A percentile compares a stretch with the other conserved stretches of the same genome.
Conservation (phyloP, 2,329 filamentous ascomycete genomes). For the Pseudocercospora eumusae region DNA sequence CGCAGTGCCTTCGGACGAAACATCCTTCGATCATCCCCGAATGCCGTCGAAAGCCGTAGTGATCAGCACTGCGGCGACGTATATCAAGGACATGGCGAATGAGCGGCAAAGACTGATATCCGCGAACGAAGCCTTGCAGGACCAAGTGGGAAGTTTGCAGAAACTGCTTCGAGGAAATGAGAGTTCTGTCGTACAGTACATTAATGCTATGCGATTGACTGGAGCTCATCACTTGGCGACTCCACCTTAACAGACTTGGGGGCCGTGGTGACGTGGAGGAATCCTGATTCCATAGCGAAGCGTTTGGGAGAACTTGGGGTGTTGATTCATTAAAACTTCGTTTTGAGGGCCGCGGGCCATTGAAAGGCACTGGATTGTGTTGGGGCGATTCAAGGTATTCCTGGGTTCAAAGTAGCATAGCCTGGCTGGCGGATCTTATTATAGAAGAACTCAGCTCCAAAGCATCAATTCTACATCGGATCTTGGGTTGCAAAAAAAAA, state of each 20-base stretch:
- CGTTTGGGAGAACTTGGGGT: background rate
- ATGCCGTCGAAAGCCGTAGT: slow-evolving; percentile 49
- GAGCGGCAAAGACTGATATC: slow-evolving; percentile 43
- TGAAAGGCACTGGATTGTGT: background rate
- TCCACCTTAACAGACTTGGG: no score
- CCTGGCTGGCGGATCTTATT: background rate
- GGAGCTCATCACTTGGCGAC: background rate
- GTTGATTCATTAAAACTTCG: no score
- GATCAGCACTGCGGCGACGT: slow-evolving; percentile 48
- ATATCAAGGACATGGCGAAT: slow-evolving; percentile 50
- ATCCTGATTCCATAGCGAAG: no score
- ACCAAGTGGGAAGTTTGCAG: slow-evolving; percentile 46
- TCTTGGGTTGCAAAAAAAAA: background rate
- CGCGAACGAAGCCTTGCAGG: slow-evolving; percentile 44
- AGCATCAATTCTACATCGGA: background rate
- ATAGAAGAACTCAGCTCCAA: slow-evolving; percentile 5
- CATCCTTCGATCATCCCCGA: slow-evolving; percentile 18
- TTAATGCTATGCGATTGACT: slow-evolving; percentile 14
- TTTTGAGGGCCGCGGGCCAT: background rate
- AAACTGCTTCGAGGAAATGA: slow-evolving; percentile 51
- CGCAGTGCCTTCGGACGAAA: slow-evolving; percentile 19
- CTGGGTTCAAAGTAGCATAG: background rate
- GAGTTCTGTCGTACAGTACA: slow-evolving; percentile 13
- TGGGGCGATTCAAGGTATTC: background rate
- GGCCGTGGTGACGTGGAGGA: no score